Evolutionary conservation across 805 yeast genomes (phyloP).

Genomic region (Priceomyces castillae): DNA sequence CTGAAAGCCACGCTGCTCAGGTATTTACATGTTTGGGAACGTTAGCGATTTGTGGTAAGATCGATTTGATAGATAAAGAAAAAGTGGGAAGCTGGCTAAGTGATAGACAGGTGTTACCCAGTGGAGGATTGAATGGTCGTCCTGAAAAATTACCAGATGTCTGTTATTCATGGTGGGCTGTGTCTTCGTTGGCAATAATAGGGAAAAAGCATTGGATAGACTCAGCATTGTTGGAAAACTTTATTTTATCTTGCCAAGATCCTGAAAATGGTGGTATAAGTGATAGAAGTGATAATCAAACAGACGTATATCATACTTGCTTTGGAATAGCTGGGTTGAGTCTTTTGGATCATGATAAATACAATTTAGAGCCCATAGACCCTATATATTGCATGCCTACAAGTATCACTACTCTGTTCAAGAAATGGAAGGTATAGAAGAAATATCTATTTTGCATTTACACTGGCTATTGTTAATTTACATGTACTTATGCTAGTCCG

Average conservation of each 20-base stretch:
- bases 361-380: constrained; percentile 59
- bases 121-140: constrained; percentile 94
- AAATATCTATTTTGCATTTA: no score
- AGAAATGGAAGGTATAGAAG: constrained; percentile 21
- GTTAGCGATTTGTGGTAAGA: constrained; percentile 60
- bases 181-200: constrained; percentile 69
- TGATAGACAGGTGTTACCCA: constrained; percentile 74
- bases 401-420: constrained; percentile 34
- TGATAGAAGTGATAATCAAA: constrained; percentile 87
- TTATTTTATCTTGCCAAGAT: constrained; percentile 80
- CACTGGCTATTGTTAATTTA: no score
- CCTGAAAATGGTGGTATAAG: constrained; percentile 80
- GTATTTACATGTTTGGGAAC: constrained; percentile 84
- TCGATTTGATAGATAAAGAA: constrained; percentile 43
- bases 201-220: constrained; percentile 77
- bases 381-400: constrained; percentile 86
- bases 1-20: constrained; percentile 94
- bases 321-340: constrained; percentile 90
- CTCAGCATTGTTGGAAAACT: constrained; percentile 53
- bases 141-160: constrained; percentile 96
- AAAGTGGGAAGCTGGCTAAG: constrained; percentile 80
- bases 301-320: constrained; percentile 88
- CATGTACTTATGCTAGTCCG: no score
- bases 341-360: constrained; percentile 57
- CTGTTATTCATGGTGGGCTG: constrained; percentile 98